phyloP scores from a whole-genome alignment of 495 filamentous ascomycete species.

The Penicillium steckii region DNA sequence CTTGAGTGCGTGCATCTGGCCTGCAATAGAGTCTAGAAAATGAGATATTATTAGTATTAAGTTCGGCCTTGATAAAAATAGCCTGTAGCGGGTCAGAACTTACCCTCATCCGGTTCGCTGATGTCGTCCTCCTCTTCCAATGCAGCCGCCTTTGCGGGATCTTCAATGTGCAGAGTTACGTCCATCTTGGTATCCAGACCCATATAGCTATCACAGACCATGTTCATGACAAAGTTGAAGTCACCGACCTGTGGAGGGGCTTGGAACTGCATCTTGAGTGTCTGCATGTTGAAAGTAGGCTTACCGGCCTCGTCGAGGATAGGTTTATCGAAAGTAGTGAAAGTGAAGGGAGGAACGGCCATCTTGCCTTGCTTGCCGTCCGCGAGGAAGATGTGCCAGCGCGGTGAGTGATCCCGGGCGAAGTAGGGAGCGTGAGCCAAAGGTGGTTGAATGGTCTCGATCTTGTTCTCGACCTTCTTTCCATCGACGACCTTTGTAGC shows the following conservation, averaged over 20 bases:
- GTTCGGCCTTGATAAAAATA: not conserved
- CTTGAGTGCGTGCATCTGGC: constrained; percentile 91
- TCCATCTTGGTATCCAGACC: constrained; percentile 89
- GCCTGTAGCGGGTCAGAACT: constrained; percentile 25
- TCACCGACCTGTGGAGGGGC: constrained; percentile 89
- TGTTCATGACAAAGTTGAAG: constrained; percentile 88
- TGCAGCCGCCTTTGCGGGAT: constrained; percentile 76
- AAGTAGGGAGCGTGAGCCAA: constrained; percentile 88
- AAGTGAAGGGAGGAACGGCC: constrained; percentile 90
- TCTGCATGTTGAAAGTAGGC: constrained; percentile 89
- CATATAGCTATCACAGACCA: constrained; percentile 90
- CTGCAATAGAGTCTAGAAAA: constrained; percentile 79
- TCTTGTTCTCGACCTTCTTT: constrained; percentile 44
- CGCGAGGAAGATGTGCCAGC: constrained; percentile 90
- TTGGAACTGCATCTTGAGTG: constrained; percentile 95
- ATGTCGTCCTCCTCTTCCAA: constrained; percentile 84
- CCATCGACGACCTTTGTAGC: constrained; percentile 56
- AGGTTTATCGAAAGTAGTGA: constrained; percentile 84
- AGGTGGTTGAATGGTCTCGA: constrained; percentile 70
- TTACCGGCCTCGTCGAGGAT: constrained; percentile 69
- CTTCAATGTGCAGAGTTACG: constrained; percentile 86
- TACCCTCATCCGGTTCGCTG: constrained; percentile 96
- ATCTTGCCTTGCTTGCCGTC: constrained; percentile 93
- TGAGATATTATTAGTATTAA: constrained; percentile 29
- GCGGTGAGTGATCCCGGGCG: constrained; percentile 80